Evolutionary conservation across 257 asterid genomes (phyloP).

Genomic region (Misopates orontium): DNA sequence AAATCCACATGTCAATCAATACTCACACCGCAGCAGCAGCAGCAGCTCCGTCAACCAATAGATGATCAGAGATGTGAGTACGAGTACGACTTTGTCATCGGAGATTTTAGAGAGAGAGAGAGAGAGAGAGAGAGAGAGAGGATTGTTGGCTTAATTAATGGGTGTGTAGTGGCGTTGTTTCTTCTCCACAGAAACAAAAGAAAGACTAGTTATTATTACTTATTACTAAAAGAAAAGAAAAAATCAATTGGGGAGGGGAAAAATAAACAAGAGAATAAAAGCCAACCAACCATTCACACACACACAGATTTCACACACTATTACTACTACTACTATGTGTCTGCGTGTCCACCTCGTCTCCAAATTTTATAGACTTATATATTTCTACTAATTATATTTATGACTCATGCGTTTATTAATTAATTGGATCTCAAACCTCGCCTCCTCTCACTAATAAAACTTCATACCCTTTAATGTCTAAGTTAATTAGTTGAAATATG

Average conservation of each 20-base stretch:
- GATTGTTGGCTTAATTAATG: neutral
- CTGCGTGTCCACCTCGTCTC: no score
- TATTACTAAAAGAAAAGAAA: conserved; percentile 1
- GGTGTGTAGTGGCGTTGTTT: conserved; percentile 5
- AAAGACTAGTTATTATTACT: no score
- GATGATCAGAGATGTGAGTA: no score
- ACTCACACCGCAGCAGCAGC: neutral
- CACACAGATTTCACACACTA: neutral
- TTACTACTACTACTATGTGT: no score
- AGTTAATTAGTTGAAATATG: no score
- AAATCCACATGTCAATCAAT: neutral
- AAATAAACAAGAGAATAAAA: neutral
- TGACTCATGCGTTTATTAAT: no score
- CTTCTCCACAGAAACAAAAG: neutral
- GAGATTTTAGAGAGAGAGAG: neutral
- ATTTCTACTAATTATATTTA: no score
- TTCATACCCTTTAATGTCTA: no score
- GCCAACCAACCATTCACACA: conserved; percentile 9
- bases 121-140: neutral
- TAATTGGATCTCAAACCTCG: no score
- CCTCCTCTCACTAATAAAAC: no score
- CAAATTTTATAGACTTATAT: no score
- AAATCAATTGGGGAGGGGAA: neutral
- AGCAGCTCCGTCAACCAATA: neutral
- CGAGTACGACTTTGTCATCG: neutral